Base-by-base conservation (phyloP, 768 basidiomycete species). In the Calocybe cyanea region DNA sequence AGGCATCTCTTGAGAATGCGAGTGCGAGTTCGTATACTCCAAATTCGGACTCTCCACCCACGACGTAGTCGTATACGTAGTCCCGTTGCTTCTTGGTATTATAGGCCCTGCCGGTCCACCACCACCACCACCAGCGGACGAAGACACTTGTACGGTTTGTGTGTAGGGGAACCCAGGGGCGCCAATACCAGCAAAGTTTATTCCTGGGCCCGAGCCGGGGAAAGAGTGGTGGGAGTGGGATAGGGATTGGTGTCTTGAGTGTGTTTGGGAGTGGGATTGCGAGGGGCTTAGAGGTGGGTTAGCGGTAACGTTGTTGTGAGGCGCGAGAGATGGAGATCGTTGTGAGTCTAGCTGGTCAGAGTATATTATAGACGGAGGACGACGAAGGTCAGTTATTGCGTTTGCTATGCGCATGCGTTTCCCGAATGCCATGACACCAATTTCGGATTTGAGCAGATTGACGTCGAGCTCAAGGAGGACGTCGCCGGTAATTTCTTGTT, bases 401-500 rank as follows among this genome's bases (percentile, higher is more conserved):
- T 95, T 93, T 19, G 88, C 85, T 45, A 99, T 93, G 45, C 91
- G 83, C 63, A 91, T 76, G 14, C 96, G 89, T 62, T 96, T 96
- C 10, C 96, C 96, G 55, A 95, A 96, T 3, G 92, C 92, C 57
- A 77, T 71, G 53, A 99, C 92, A 18, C 93, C 96, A 43, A 99
- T 85, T 68, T 98, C 94, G 8, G 70, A 74, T 69, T 98, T 98
- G 56, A 99, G 83, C 13, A 96, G 75, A 58, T 85, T 87, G 44
- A 85, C 80, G 51, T 97, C 92, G 49, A 98, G 85, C 57, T 96
- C 95, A 45, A 98, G 81, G 6, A 99, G 79, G 24, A 98, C 90
- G 56, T 99, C 96, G 15, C 96, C 96, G 0, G 93, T 90, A 43
- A 99, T 98, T 69, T 99, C 96, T 81, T 99, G 93, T 68, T 98